Conservation (phyloP, 164 flowering plant genomes). For the Akebia trifoliata region DNA sequence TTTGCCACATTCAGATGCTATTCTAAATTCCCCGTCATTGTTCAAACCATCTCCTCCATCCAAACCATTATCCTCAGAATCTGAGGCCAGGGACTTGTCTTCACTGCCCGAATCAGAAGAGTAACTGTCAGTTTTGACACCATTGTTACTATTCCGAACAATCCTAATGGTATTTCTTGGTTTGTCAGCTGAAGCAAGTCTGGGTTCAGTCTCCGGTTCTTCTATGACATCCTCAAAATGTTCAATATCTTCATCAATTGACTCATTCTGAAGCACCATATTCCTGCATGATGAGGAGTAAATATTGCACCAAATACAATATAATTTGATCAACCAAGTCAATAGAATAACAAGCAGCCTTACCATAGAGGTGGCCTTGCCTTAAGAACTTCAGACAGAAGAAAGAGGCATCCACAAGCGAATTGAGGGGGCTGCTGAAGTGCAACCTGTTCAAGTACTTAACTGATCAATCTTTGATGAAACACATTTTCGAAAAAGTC, state of each 20-base stretch:
- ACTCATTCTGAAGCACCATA: conserved; percentile 76
- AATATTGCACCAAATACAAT: not conserved
- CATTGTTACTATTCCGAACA: conserved; percentile 11
- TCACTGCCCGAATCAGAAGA: conserved; percentile 37
- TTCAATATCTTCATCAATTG: conserved; percentile 85
- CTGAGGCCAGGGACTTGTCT: conserved; percentile 25
- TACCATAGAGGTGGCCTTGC: conserved; percentile 93
- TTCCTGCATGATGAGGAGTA: conserved; percentile 44
- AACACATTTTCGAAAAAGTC: not conserved
- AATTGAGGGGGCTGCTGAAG: conserved; percentile 95
- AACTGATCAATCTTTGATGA: conserved; percentile 3
- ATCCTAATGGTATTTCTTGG: conserved; percentile 9
- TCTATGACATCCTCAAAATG: conserved; percentile 84
- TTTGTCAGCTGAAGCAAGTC: conserved; percentile 14
- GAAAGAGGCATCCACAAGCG: conserved; percentile 89
- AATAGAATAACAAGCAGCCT: conserved; percentile 2
- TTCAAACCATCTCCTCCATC: conserved; percentile 45
- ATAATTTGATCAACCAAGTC: not conserved
- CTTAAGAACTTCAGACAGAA: conserved; percentile 93
- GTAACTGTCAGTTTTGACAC: conserved; percentile 25
- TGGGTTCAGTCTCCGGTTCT: conserved; percentile 35
- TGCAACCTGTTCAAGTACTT: conserved; percentile 54
- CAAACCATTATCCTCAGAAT: conserved; percentile 37
- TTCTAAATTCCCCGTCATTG: conserved; percentile 19
- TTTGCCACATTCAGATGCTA: conserved; percentile 13